These are phyloP conservation scores for Leptodermis oblonga DNA, from an alignment of 257 asterid species.

Conservation along the genomic window DNA sequence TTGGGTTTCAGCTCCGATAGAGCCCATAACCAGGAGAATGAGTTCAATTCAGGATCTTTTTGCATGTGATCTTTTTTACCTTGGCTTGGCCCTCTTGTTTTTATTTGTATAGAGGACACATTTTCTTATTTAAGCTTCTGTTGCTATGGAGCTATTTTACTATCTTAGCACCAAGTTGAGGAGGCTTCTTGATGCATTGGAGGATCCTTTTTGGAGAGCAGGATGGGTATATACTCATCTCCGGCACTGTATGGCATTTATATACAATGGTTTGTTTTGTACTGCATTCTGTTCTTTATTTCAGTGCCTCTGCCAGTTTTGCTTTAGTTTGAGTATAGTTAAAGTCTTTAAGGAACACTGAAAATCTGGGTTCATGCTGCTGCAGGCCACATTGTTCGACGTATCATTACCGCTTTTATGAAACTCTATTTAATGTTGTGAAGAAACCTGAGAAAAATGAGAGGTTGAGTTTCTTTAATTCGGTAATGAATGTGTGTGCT, in stretches of 20 bases:
- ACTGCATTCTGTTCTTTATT: conserved; percentile 10
- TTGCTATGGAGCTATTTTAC: conserved; percentile 55
- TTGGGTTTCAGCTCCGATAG: conserved; percentile 6
- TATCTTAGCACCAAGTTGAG: conserved; percentile 63
- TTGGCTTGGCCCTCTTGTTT: conserved; percentile 2
- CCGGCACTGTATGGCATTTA: conserved; percentile 57
- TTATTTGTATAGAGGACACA: not conserved
- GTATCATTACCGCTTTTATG: conserved; percentile 54
- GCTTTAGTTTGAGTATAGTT: not conserved
- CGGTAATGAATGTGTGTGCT: no score
- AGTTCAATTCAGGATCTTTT: not conserved
- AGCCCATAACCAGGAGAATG: conserved; percentile 1
- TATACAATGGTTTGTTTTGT: conserved; percentile 57
- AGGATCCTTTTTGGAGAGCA: conserved; percentile 72
- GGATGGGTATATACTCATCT: conserved; percentile 89
- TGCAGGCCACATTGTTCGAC: conserved; percentile 78
- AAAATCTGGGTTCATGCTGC: conserved; percentile 18
- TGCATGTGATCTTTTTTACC: conserved; percentile 1
- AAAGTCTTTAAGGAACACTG: conserved; percentile 11
- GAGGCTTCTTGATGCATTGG: conserved; percentile 66
- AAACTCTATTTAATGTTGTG: no score
- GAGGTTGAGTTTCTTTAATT: no score
- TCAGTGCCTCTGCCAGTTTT: conserved; percentile 3
- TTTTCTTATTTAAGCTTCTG: conserved; percentile 13
- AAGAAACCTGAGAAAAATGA: no score